phyloP scores from a whole-genome alignment of 2,329 filamentous ascomycete genomes.

The Orbilia javanica region DNA sequence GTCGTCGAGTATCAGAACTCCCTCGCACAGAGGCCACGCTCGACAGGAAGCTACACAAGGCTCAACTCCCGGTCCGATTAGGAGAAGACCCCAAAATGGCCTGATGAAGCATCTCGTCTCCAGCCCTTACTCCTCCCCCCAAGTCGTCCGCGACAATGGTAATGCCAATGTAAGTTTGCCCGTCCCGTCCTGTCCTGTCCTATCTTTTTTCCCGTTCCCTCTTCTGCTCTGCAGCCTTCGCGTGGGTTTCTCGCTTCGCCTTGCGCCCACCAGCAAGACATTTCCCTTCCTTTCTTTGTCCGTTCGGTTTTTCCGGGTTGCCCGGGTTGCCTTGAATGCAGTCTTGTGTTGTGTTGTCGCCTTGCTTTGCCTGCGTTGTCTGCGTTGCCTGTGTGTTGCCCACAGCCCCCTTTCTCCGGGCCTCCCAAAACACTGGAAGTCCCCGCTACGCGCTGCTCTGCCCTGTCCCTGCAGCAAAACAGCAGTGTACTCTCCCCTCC shows the following conservation, averaged over 20 bases:
- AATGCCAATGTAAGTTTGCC: slow-evolving; percentile 37
- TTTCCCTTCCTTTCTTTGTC: neutral
- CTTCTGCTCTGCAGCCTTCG: slow-evolving; percentile 29
- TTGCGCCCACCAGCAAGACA: slow-evolving; percentile 26
- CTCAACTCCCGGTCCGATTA: slow-evolving; percentile 34
- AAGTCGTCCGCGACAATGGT: slow-evolving; percentile 22
- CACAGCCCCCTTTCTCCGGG: slow-evolving; percentile 35
- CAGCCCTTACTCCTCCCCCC: neutral
- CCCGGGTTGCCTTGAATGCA: neutral
- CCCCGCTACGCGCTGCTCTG: slow-evolving; percentile 53
- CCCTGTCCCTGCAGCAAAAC: slow-evolving; percentile 38
- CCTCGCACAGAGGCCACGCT: neutral
- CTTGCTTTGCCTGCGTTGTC: neutral
- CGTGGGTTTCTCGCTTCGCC: slow-evolving; percentile 55
- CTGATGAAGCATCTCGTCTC: neutral
- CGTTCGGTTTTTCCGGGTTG: slow-evolving; percentile 40
- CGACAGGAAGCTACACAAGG: neutral
- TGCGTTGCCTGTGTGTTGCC: too few species aligned
- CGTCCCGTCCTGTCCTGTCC: neutral
- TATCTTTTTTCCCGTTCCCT: neutral
- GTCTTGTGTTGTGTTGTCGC: slow-evolving; percentile 15
- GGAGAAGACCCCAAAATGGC: slow-evolving; percentile 27
- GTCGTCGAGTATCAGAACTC: slow-evolving; percentile 19
- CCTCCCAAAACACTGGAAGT: slow-evolving; percentile 23
- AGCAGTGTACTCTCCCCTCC: slow-evolving; percentile 19